phyloP scores from a whole-genome alignment of 768 basidiomycete genomes.

The Russula ochroleuca region DNA sequence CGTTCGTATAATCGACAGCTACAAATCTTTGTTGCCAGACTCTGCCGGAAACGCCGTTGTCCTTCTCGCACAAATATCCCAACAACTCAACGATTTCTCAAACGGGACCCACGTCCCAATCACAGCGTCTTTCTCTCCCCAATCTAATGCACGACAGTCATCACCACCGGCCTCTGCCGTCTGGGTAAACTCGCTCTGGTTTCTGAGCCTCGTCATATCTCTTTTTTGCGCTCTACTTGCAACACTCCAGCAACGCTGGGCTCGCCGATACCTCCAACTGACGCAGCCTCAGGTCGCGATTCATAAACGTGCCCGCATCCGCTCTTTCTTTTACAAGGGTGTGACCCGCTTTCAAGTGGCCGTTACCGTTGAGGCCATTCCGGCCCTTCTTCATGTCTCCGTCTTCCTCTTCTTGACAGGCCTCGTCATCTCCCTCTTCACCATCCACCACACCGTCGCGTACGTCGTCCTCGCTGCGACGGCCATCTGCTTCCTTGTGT shows the following conservation, averaged over 20 bases:
- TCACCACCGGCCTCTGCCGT: conserved; percentile 8
- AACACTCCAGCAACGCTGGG: conserved; percentile 15
- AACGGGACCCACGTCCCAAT: conserved; percentile 1
- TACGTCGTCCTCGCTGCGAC: conserved; percentile 3
- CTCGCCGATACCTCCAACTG: conserved; percentile 12
- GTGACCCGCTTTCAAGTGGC: neutral
- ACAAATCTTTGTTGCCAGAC: conserved; percentile 21
- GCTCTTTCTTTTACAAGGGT: conserved; percentile 14
- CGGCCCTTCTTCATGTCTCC: conserved; percentile 12
- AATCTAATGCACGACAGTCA: neutral
- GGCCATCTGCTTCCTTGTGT: neutral
- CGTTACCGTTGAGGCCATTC: conserved; percentile 10
- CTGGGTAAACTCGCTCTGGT: conserved; percentile 18
- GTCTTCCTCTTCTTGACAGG: conserved; percentile 21
- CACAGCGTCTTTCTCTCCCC: neutral
- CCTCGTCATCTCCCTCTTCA: conserved; percentile 16
- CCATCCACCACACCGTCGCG: conserved; percentile 14
- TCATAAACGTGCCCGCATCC: conserved; percentile 13
- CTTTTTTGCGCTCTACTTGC: conserved; percentile 16
- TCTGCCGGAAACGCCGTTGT: conserved; percentile 4
- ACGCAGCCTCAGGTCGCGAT: conserved; percentile 4
- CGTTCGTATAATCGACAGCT: conserved; percentile 24
- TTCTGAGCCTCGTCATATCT: conserved; percentile 9
- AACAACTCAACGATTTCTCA: conserved; percentile 3
- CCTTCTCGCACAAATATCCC: conserved; percentile 23